phyloP scores from a whole-genome alignment of 1,139 yeast genomes.

The Blastobotrys petasosporus region DNA sequence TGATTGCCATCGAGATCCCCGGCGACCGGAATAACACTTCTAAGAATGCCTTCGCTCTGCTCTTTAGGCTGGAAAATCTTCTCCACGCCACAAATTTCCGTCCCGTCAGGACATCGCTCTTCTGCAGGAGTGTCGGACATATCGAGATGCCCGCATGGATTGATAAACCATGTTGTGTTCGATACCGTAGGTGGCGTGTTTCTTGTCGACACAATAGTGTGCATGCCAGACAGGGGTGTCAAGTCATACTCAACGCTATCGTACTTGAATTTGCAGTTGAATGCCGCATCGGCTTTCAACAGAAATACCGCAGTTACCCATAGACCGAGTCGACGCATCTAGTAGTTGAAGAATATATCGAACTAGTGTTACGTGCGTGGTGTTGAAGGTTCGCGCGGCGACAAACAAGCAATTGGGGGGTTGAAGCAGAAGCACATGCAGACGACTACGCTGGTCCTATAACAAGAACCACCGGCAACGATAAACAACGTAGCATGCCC shows the following conservation, averaged over 20 bases:
- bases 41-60: slow-evolving; percentile 32
- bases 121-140: slow-evolving; percentile 30
- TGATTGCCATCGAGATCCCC: slow-evolving; percentile 28
- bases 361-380: no score
- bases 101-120: slow-evolving; percentile 55
- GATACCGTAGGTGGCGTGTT: slow-evolving; percentile 78
- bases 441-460: no score
- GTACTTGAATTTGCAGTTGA: slow-evolving; percentile 45
- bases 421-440: no score
- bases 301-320: no score
- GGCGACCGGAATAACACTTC: slow-evolving; percentile 53
- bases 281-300: slow-evolving; percentile 28
- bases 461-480: no score
- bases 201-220: slow-evolving; percentile 36
- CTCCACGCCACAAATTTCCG: slow-evolving; percentile 49
- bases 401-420: no score
- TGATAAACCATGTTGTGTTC: slow-evolving; percentile 58
- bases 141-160: slow-evolving; percentile 54
- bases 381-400: no score
- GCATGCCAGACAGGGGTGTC: slow-evolving; percentile 43
- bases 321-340: no score
- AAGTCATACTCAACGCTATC: slow-evolving; percentile 40
- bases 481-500: no score
- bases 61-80: slow-evolving; percentile 38
- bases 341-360: no score